Base-by-base conservation (phyloP, 768 basidiomycete species). In the Trametes maxima region DNA sequence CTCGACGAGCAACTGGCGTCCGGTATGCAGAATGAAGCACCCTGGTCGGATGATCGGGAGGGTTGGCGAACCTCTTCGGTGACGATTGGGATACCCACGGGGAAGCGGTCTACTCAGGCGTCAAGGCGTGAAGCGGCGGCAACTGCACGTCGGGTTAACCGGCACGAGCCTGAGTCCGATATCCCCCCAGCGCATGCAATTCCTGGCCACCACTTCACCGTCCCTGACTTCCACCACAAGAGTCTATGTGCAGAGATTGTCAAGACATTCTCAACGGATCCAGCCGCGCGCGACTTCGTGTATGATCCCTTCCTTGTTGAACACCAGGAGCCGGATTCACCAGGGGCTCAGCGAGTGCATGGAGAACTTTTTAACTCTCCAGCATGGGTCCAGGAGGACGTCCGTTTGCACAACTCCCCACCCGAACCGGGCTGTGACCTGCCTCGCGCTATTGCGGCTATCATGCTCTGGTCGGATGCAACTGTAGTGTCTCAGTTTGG, bases 381-480 rank as follows among this genome's bases (percentile, higher is more conserved):
- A 25, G 49, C 67, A 7, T 33, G 54, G 16, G 25, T 68, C n/a
- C 57, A 68, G 21, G 59, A 50, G n/a, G 37, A 62, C 28, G 44
- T 67, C 19, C 46, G 57, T 5, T 24, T 51, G 17, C 51, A 56
- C 17, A 46, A 67, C 17, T 66, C 54, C 0, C 62, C 69, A 13
- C 47, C 25, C 7, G 71, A 69, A 28, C 61, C 59, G 25, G 64
- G 50, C 14, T 68, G 65, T 21, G 44, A 62, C 19, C 63, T 72
- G 0, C 68, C 66, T n/a, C n/a, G n/a, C n/a, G n/a, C n/a, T n/a
- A n/a, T n/a, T n/a, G n/a, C n/a, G n/a, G n/a, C n/a, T n/a, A 12
- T 72, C 14, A 74, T 76, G 71, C 60, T 74, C 33, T 73, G 69
- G 63, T 76, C 74, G 0, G 74, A 77, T 62, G 14, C 66, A 1